Evolutionary conservation across 2,329 filamentous ascomycete genomes (phyloP), one percentile per base, ranked within the genome.

Genomic region (Cephalotrichum gorgonifer): DNA sequence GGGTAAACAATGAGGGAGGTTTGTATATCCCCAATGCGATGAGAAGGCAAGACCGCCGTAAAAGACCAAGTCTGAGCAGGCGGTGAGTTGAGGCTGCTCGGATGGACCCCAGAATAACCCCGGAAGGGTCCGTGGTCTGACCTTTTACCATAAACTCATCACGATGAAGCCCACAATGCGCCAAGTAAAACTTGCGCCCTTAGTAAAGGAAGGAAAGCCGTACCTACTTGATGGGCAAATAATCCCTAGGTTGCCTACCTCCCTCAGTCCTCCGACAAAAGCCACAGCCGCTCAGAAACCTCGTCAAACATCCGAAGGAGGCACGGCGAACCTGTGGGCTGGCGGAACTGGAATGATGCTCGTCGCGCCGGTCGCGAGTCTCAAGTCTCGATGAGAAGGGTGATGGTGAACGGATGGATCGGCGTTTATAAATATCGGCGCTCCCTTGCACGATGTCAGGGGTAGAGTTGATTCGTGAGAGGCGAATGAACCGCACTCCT

Each of bases 121-220:
- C 48, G 46, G 48, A 39, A 45, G 42, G 41, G 48, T 17, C 48
- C 31, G 17, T 39, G 35, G 43, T 50, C 48, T 43, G 48, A 50
- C 48, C 48, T 50, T 50, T 50, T 50, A 50, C 48, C 48, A 50
- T 35, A 30, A 23, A 22, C 43, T 50, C 48, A 50, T 50, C 48
- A 50, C 27, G 47, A 41, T 26, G 25, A 43, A 20, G 17, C 17
- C 17, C 12, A 20, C 17, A 22, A 39, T 39, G 17, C 17, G 17
- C 17, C 35, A n/a, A 22, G 22, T 39, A 11, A 22, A 22, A 39
- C 35, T 22, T 39, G 35, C n/a, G 12, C 35, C n/a, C 17, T 20
- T 20, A 11, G 25, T 28, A 4, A 38, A 43, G 35, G 33, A 47
- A 27, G 30, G 22, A 17, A 26, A 38, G 15, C 17, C 44, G 26